Evolutionary conservation across 2,329 filamentous ascomycete genomes (phyloP), one percentile per base, ranked within the genome.

Genomic region (Cladosporium sp.): DNA sequence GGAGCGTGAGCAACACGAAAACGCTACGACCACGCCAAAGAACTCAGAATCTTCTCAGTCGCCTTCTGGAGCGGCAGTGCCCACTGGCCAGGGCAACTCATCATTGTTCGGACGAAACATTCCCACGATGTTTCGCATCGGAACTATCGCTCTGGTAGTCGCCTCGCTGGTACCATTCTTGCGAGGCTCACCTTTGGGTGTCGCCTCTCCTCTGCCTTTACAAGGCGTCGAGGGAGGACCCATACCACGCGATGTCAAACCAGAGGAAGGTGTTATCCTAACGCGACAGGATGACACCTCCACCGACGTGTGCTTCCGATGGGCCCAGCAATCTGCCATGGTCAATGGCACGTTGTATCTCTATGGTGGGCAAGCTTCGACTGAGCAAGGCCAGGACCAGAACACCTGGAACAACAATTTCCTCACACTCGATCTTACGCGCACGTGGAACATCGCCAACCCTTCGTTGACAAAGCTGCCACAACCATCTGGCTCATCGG

Each of bases 331-430:
- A 77, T 85, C 83, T 68, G 87, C 91, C 3, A 75, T 90, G 41
- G 83, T 93, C 18, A 92, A 92, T 70, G 90, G 90, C 15, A 93
- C 90, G 0, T 74, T 93, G 3, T 93, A 92, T 74, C 85, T 92
- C 64, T 93, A 92, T 71, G 91, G 91, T 41, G 91, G 91, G 30
- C 84, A 90, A 70, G 84, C 87, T 15, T 90, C 83, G 59, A 85
- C 82, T 1, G 76, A 82, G 18, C 76, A 82, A 15, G 82, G 83
- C 41, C 90, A 93, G 72, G 83, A 79, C 1, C 78, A 80, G 6
- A 80, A 92, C 73, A 89, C 87, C 1, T 93, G 90, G 90, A 92
- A 90, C 71, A 92, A 92, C 72, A 82, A 92, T 75, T 90, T 93
- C 71, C 78, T 93, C 30, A 85, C 85, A 0, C 78, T 93, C n/a